These are phyloP conservation scores for Drechslera avenae DNA, from an alignment of 2,329 filamentous ascomycete species.

Conservation along the genomic window DNA sequence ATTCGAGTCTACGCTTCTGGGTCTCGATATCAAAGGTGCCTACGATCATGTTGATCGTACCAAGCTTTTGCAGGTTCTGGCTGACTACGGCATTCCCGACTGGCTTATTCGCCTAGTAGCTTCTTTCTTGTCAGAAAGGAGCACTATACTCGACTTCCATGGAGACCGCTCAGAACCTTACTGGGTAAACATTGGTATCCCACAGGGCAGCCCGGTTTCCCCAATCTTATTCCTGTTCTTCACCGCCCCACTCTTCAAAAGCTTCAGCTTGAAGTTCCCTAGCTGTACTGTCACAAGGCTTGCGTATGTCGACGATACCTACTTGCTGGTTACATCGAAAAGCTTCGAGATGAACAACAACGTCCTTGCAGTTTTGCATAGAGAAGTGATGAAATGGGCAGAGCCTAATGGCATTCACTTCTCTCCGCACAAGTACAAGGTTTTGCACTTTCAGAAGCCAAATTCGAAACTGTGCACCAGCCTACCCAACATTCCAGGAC, in stretches of 20 bases:
- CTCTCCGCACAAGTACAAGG: neutral
- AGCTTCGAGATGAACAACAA: neutral
- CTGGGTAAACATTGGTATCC: slow-evolving; percentile 2
- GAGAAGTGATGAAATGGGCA: neutral
- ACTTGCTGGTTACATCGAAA: neutral
- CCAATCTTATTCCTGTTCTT: slow-evolving; percentile 2
- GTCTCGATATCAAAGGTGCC: slow-evolving; percentile 5
- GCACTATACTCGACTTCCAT: neutral
- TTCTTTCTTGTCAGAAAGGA: slow-evolving; percentile 2
- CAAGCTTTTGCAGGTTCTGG: neutral
- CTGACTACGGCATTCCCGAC: neutral
- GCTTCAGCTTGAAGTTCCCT: neutral
- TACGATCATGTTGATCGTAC: slow-evolving; percentile 1
- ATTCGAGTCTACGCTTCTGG: neutral
- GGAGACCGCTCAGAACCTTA: neutral
- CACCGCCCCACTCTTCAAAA: neutral
- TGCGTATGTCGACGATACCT: slow-evolving; percentile 1
- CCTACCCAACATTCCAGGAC: no score
- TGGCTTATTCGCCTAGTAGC: slow-evolving; percentile 3
- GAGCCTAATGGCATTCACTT: neutral
- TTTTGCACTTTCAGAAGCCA: slow-evolving; percentile 1
- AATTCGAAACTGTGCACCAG: neutral
- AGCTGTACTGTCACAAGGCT: neutral
- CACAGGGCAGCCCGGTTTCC: slow-evolving; percentile 2
- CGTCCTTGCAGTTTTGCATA: neutral